A percentile compares a stretch with the other conserved stretches of the same genome.
Evolutionary conservation across 306 rosid species (phyloP).

Genomic region (Carpinus fangiana): DNA sequence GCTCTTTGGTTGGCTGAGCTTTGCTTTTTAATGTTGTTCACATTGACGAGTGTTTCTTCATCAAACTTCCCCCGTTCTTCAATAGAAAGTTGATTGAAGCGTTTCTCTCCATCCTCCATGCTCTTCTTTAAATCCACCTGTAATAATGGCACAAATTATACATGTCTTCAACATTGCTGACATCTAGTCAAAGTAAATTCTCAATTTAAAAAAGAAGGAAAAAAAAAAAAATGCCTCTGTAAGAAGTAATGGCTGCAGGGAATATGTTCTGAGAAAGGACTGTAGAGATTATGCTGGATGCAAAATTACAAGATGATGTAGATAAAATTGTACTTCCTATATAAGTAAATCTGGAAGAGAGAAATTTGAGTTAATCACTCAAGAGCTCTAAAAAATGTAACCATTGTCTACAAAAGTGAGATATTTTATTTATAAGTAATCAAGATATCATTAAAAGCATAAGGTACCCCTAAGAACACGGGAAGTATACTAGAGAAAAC

Average conservation of each 20-base stretch:
- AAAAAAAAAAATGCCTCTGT: neutral
- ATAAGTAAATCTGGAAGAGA: neutral
- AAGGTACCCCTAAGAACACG: too few relatives aligned
- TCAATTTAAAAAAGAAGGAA: neutral
- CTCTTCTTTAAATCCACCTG: slow-evolving; percentile 82
- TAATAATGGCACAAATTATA: slow-evolving; percentile 31
- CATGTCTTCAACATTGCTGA: slow-evolving; percentile 13
- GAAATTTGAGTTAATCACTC: neutral
- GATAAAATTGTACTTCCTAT: neutral
- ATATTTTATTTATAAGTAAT: too few relatives aligned
- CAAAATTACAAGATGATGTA: neutral
- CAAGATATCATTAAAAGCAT: too few relatives aligned
- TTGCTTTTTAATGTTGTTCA: slow-evolving; percentile 78
- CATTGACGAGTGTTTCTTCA: slow-evolving; percentile 95
- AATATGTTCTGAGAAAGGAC: neutral
- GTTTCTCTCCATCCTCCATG: slow-evolving; percentile 88
- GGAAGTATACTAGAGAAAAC: too few relatives aligned
- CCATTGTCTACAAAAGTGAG: neutral
- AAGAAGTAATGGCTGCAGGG: neutral
- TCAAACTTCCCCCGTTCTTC: slow-evolving; percentile 99
- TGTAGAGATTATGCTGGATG: neutral
- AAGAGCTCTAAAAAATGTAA: neutral
- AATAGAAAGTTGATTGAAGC: slow-evolving; percentile 91
- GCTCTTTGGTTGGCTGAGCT: slow-evolving; percentile 72
- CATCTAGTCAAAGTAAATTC: slow-evolving; percentile 4